Base-by-base conservation (phyloP, 352 stramenopile species). In the Pythium aquatile region DNA sequence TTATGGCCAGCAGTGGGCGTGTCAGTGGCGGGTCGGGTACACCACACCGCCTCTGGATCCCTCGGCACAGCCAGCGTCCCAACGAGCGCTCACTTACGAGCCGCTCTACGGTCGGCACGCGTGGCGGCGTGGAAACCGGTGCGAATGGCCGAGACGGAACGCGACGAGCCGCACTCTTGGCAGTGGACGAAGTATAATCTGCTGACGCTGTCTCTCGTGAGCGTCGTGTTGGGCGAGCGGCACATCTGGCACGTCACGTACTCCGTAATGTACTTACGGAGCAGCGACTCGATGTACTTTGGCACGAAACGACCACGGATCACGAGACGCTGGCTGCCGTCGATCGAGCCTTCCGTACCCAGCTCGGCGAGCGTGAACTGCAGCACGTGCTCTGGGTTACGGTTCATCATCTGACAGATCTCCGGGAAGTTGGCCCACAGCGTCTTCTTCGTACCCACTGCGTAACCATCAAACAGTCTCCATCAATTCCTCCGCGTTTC, bases 211-310 rank as follows among this genome's bases (percentile, higher is more conserved):
- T 99, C 97, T 71, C 97, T 94, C 57, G 92, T 97, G 55, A 99
- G 80, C 63, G 96, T 98, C 55, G 98, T 99, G 78, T 99, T 98
- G 29, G 97, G 91, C 58, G 87, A 98, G 68, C 96, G 93, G 83
- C 98, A 99, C 96, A 99, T 99, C 76, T 98, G 93, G 85, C 98
- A 99, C 68, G 96, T 99, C 28, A 99, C 97, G 82, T 99, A 99
- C 76, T 99, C 97, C 26, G 96, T 97, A 69, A 99, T 99, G 81
- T 99, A 99, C 81, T 99, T 99, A 60, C 96, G 85, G 53, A 99
- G 87, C 72, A 99, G 90, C 58, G 85, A 98, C 75, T 99, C 97
- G 75, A 99, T 99, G 85, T 99, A 99, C 87, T 99, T 99, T 47
- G 96, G 90, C 49, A 98, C 88, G 76, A 99, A 99, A 67, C 97